Conservation (phyloP, 208 protist genomes). For the Trypanosoma theileri region DNA sequence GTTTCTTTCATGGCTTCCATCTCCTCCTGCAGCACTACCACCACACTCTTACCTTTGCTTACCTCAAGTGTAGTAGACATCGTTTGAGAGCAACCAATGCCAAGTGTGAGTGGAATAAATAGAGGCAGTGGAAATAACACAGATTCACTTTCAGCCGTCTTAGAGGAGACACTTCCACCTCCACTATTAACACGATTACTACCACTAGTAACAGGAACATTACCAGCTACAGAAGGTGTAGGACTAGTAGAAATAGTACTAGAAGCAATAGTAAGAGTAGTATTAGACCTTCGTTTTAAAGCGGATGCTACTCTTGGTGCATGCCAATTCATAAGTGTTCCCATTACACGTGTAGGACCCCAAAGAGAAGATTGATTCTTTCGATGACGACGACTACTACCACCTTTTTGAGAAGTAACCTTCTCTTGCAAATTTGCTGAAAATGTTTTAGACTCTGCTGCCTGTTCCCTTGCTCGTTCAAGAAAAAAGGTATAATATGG, state of each 20-base stretch:
- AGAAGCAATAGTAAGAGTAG: background rate
- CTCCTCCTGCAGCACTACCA: constrained; percentile 27
- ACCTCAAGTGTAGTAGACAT: background rate
- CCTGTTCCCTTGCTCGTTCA: background rate
- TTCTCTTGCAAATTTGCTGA: background rate
- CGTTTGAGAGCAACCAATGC: background rate
- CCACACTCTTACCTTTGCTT: background rate
- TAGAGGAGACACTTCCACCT: background rate
- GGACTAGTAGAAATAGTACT: background rate
- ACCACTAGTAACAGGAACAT: background rate
- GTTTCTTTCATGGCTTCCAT: constrained; percentile 35
- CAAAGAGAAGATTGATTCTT: constrained; percentile 44
- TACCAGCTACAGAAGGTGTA: background rate
- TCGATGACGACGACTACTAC: constrained; percentile 38
- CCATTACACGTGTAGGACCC: constrained; percentile 71
- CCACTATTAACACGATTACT: background rate
- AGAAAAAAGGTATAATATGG: constrained; percentile 19
- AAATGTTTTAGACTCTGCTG: background rate
- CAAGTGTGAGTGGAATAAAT: constrained; percentile 18
- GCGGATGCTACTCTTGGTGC: constrained; percentile 4
- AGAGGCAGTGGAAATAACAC: background rate
- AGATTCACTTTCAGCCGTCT: background rate
- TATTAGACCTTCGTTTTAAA: background rate
- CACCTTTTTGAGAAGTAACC: constrained; percentile 26
- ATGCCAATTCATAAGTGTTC: constrained; percentile 77